Percentiles rank a stretch among this genome's conserved stretches.
Conservation (phyloP, 352 stramenopile genomes). For the Lagenidium giganteum region DNA sequence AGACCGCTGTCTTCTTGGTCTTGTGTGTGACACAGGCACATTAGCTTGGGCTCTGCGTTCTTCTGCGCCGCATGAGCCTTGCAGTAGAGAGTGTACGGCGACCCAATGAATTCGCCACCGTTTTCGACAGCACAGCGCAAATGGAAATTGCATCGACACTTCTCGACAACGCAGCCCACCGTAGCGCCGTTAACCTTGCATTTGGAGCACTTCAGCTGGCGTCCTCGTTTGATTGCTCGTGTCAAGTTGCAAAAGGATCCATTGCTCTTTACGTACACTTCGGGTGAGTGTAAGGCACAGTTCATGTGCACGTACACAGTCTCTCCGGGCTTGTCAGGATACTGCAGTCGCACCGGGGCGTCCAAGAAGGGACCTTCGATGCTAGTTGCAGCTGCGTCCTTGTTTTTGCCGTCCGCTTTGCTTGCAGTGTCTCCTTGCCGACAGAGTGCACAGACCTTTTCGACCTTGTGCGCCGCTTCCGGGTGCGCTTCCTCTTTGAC, state of each 20-base stretch:
- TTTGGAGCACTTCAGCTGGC: slow-evolving; percentile 62
- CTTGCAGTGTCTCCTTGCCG: slow-evolving; percentile 35
- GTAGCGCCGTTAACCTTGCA: slow-evolving; percentile 70
- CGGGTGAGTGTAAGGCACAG: slow-evolving; percentile 71
- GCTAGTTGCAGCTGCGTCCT: slow-evolving; percentile 21
- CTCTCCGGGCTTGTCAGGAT: slow-evolving; percentile 55
- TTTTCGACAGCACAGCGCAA: slow-evolving; percentile 69
- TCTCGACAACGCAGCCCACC: slow-evolving; percentile 70
- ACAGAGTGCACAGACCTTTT: slow-evolving; percentile 58
- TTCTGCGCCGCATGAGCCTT: slow-evolving; percentile 51
- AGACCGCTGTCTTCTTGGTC: slow-evolving; percentile 37
- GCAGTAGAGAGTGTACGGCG: slow-evolving; percentile 72
- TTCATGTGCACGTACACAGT: slow-evolving; percentile 79
- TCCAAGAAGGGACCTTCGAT: slow-evolving; percentile 74
- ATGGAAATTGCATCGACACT: slow-evolving; percentile 78
- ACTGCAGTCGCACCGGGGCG: slow-evolving; percentile 63
- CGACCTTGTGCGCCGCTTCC: neutral
- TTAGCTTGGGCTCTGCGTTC: slow-evolving; percentile 24
- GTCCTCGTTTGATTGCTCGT: slow-evolving; percentile 71
- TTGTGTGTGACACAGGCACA: slow-evolving; percentile 43
- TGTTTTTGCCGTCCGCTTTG: slow-evolving; percentile 3
- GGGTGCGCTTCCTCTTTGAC: slow-evolving; percentile 5
- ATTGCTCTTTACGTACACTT: slow-evolving; percentile 78
- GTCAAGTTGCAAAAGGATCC: slow-evolving; percentile 78
- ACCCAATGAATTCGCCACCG: slow-evolving; percentile 66